Evolutionary conservation across 176 grass and related monocot genomes (phyloP).

Genomic region (Elymus sibiricus): DNA sequence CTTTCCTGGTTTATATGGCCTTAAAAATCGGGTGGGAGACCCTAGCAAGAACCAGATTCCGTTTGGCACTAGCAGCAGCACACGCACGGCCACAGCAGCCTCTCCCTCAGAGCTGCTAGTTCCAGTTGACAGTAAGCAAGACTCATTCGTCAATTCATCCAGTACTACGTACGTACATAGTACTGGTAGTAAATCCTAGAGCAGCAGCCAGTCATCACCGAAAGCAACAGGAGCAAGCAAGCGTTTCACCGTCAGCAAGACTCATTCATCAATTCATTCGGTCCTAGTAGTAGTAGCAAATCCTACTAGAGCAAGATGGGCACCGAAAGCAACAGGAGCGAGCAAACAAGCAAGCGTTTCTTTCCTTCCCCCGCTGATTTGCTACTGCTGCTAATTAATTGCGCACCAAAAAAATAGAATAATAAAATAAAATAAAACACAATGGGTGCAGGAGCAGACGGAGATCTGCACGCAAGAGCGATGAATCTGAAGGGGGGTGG

Average conservation of each 20-base stretch:
- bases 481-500: not conserved
- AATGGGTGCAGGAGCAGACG: not conserved
- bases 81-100: not conserved
- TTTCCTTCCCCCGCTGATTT: too few species aligned
- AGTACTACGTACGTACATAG: too few species aligned
- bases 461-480: not conserved
- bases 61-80: not conserved
- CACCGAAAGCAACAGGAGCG: not conserved
- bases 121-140: not conserved
- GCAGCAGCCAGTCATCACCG: not conserved
- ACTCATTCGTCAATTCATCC: not conserved
- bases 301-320: not conserved
- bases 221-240: too few species aligned
- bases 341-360: not conserved
- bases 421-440: too few species aligned
- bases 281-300: not conserved
- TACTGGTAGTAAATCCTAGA: too few species aligned
- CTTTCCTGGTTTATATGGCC: not conserved
- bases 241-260: not conserved
- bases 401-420: too few species aligned
- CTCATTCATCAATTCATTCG: not conserved
- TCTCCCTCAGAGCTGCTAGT: not conserved
- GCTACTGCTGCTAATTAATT: too few species aligned
- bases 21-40: not conserved
- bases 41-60: constrained; percentile 33